Conservation (phyloP, 1,284 basidiomycete species). For the Malassezia sp. region DNA sequence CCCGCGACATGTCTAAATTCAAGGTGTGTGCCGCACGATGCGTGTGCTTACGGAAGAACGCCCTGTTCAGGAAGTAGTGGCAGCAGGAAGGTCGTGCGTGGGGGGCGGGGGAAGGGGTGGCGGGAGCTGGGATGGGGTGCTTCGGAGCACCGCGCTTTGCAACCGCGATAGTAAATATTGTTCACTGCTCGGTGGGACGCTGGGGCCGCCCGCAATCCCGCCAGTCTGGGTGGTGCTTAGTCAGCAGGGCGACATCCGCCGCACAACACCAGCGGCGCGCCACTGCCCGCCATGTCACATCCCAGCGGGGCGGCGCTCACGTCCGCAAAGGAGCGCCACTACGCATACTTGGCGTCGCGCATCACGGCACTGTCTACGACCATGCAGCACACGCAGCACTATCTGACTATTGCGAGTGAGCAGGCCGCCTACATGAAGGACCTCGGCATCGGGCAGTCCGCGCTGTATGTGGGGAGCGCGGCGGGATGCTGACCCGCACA, state of each 20-base stretch:
- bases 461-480: conserved; percentile 7
- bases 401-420: conserved; percentile 16
- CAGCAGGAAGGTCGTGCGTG: too few relatives aligned
- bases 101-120: too few relatives aligned
- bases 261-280: too few relatives aligned
- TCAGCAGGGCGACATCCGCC: too few relatives aligned
- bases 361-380: conserved; percentile 7
- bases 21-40: conserved; percentile 1
- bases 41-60: conserved; percentile 8
- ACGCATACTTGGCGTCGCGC: conserved; percentile 15
- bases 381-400: conserved; percentile 14
- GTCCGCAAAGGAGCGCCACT: conserved; percentile 16
- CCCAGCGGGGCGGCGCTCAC: conserved; percentile 1
- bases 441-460: conserved; percentile 10
- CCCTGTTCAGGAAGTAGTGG: conserved; percentile 30
- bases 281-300: conserved; percentile 1
- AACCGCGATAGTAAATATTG: too few relatives aligned
- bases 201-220: too few relatives aligned
- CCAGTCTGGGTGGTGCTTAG: background rate
- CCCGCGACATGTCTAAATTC: conserved; percentile 1
- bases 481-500: background rate
- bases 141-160: too few relatives aligned
- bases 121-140: too few relatives aligned
- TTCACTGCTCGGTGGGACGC: too few relatives aligned
- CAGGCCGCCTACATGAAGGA: conserved; percentile 18